Base-by-base conservation (phyloP, 192 early-diverging fungal species). In the Physocladia obscura region DNA sequence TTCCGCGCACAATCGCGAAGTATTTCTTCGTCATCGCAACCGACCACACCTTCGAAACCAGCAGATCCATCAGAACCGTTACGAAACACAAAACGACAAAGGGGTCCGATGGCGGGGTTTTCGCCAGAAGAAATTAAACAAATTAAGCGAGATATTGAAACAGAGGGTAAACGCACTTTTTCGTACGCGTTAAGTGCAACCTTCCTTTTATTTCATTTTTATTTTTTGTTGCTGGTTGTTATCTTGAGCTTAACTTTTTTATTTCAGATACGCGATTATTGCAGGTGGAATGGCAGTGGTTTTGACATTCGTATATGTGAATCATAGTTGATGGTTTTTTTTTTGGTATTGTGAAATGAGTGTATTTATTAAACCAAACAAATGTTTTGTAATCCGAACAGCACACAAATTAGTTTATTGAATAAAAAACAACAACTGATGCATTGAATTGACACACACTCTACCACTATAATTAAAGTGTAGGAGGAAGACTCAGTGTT, bases 221-320 rank as follows among this genome's bases (percentile, higher is more conserved):
- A 3, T 64, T 64, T 21, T 8, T 4, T 64, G n/a, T 31, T 29
- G 24, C 15, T 47, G 15, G 17, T 47, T 31, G 39, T 4, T 15
- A 26, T 15, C 6, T 29, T 29, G 49, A 13, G 21, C 11, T 30
- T 13, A 35, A 29, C 19, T 26, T 19, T 30, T 15, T 49, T 8
- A 27, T 65, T 26, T 49, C 31, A 68, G 65, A 22, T 68, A 68
- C 37, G 65, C 36, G 11, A 54, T 68, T 32, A 68, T 68, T 22
- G 65, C 51, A 34, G 65, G 65, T 26, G 65, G 65, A 19, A 68
- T 68, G 50, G 65, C 22, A 15, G 65, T 57, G 3, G 52, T 68
- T 4, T 26, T 68, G 8, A 52, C 29, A 13, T 17, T 68, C 51
- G 65, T 57, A 15, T 65, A 17, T n/a, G 19, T 29, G 24, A 29